These are phyloP conservation scores for Allodekkera sacchari DNA, from an alignment of 805 yeast species.

Conservation along the genomic window DNA sequence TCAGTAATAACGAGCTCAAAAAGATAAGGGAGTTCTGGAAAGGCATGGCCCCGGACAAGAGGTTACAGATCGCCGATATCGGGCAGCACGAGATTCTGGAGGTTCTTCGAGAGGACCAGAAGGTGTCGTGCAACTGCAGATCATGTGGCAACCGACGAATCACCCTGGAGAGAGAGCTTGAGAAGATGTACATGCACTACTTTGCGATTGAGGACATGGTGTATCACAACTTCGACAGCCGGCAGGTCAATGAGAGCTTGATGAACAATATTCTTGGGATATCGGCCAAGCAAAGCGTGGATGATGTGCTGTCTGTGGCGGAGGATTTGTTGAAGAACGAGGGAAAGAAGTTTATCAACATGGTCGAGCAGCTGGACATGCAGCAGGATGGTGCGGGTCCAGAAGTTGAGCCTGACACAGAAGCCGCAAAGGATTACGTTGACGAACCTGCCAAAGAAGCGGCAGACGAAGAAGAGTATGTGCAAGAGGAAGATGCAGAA, in stretches of 20 bases:
- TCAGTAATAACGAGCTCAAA: conserved; percentile 40
- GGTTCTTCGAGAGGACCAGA: conserved; percentile 53
- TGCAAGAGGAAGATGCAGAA: conserved; percentile 23
- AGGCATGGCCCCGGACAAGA: conserved; percentile 49
- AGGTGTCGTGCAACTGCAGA: conserved; percentile 56
- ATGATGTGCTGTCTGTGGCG: conserved; percentile 41
- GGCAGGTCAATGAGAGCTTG: conserved; percentile 20
- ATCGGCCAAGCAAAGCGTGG: conserved; percentile 4
- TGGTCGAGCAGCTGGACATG: conserved; percentile 69
- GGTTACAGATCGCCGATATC: conserved; percentile 51
- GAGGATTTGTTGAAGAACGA: conserved; percentile 72
- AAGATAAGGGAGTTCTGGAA: conserved; percentile 58
- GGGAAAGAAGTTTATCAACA: conserved; percentile 69
- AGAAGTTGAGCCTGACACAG: conserved; percentile 14
- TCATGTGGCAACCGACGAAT: conserved; percentile 69
- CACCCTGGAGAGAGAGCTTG: conserved; percentile 71
- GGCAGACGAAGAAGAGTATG: conserved; percentile 7
- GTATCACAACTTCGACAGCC: conserved; percentile 29
- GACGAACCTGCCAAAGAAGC: conserved; percentile 23
- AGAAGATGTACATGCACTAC: conserved; percentile 60
- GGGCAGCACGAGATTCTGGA: conserved; percentile 64
- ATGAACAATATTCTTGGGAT: conserved; percentile 21
- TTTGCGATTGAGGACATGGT: conserved; percentile 35
- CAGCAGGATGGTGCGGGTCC: conserved; percentile 18
- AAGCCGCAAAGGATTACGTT: background rate